Base-by-base conservation (phyloP, 2,329 filamentous ascomycete genomes). In the Trichoderma arundinaceum region DNA sequence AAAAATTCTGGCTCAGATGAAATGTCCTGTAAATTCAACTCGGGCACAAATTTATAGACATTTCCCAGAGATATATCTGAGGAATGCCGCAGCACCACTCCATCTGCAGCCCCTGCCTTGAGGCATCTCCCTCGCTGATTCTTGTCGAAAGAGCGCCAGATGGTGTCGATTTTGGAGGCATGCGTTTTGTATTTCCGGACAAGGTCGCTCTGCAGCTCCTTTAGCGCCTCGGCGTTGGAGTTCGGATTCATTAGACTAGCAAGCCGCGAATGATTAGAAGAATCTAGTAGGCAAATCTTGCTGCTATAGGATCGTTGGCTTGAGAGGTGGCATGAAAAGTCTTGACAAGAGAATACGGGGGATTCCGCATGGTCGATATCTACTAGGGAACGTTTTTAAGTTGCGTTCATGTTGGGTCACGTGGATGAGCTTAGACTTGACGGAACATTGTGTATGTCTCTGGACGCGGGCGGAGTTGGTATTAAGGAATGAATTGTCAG, bases 21-120 rank as follows among this genome's bases (percentile, higher is more conserved):
- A 2, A 83, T 71, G 28, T 83, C 79, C 7, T 70, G 73, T 1
- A 83, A 63, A 64, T 84, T 83, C 74, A 75, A 78, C 54, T 83
- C 82, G 0, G 81, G 79, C 0, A 78, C 69, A 2, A 82, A 51
- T n/a, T 77, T 79, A 69, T 68, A 77, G 15, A 78, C 70, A n/a
- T 73, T 73, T 0, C 78, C 79, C 28, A 81, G 13, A 0, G 76
- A 74, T 2, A 33, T 32, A 59, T 83, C 80, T 2, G 22, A 32
- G 1, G 75, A 64, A 51, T 79, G 70, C 62, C 75, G 75, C 17
- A 81, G 71, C 2, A 82, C 74, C 9, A 56, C 62, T 7, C 76
- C 76, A 0, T 78, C 74, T 0, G 59, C 67, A 1, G 74, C 68
- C 0, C 77, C 78, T 2, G 69, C 77, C 49, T 73, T 77, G 57